These are phyloP conservation scores for Punctularia strigosozonata DNA, from an alignment of 768 basidiomycete species.

Conservation along the genomic window DNA sequence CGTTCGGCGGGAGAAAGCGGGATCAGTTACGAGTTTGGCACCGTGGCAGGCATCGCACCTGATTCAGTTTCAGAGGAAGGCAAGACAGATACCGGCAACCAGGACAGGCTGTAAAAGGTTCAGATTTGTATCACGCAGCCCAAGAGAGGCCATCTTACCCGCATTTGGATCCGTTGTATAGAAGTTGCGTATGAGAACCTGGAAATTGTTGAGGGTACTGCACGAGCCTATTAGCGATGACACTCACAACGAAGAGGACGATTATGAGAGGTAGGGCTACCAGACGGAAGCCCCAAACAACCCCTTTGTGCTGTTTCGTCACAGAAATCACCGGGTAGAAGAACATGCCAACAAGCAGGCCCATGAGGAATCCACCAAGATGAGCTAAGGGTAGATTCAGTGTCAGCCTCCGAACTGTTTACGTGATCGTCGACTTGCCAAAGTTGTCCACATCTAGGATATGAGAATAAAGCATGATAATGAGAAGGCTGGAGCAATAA, in stretches of 20 bases:
- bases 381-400: conserved; percentile 40
- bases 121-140: conserved; percentile 1
- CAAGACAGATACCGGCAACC: conserved; percentile 89
- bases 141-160: conserved; percentile 32
- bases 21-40: too few relatives aligned
- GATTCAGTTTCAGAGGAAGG: too few relatives aligned
- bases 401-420: background rate
- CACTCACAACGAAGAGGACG: conserved; percentile 72
- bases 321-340: conserved; percentile 86
- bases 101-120: conserved; percentile 47
- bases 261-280: conserved; percentile 65
- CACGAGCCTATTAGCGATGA: too few relatives aligned
- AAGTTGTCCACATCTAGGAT: conserved; percentile 80
- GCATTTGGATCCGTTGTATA: conserved; percentile 81
- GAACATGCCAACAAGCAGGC: conserved; percentile 68
- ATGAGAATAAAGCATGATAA: background rate
- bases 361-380: conserved; percentile 80
- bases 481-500: conserved; percentile 1
- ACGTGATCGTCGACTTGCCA: conserved; percentile 26
- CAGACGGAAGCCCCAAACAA: conserved; percentile 66
- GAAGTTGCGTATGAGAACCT: conserved; percentile 81
- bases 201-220: too few relatives aligned
- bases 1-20: too few relatives aligned
- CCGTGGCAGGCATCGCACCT: too few relatives aligned
- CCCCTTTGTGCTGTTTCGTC: conserved; percentile 56